Conservation (phyloP, 768 basidiomycete species). For the Megacollybia marginata region DNA sequence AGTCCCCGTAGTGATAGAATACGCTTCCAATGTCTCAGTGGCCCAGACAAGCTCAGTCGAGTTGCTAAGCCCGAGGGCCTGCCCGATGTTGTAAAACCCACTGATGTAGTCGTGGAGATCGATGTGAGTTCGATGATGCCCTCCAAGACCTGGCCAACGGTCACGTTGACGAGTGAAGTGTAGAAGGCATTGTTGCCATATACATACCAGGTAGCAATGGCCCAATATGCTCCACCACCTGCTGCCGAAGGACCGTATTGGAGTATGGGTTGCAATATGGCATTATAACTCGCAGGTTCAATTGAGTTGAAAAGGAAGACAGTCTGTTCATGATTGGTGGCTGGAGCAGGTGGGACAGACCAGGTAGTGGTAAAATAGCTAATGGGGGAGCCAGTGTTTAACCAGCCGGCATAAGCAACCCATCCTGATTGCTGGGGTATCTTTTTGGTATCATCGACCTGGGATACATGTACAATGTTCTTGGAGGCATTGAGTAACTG, state of each 20-base stretch:
- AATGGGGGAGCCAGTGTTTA: conserved; percentile 8
- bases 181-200: not conserved
- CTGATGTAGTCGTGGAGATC: conserved; percentile 4
- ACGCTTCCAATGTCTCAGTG: conserved; percentile 11
- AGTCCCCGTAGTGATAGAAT: conserved; percentile 1
- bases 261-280: conserved; percentile 8
- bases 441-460: not conserved
- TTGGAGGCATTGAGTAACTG: conserved; percentile 7
- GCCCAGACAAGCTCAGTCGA: conserved; percentile 2
- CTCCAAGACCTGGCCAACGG: conserved; percentile 5
- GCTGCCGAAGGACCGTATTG: conserved; percentile 11
- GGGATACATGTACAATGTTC: conserved; percentile 1
- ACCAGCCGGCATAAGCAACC: conserved; percentile 11
- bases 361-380: conserved; percentile 10
- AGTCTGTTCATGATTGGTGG: conserved; percentile 9
- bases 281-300: conserved; percentile 4
- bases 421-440: conserved; percentile 11
- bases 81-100: conserved; percentile 7
- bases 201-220: conserved; percentile 8
- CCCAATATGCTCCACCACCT: conserved; percentile 11
- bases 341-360: conserved; percentile 10
- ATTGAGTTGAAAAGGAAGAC: conserved; percentile 13
- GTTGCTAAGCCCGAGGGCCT: conserved; percentile 6
- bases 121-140: conserved; percentile 9
- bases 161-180: conserved; percentile 2